Percentiles rank a stretch among this genome's conserved stretches.
These are phyloP conservation scores for Scleroderma bovista DNA, from an alignment of 768 basidiomycete genomes.

Conservation along the genomic window DNA sequence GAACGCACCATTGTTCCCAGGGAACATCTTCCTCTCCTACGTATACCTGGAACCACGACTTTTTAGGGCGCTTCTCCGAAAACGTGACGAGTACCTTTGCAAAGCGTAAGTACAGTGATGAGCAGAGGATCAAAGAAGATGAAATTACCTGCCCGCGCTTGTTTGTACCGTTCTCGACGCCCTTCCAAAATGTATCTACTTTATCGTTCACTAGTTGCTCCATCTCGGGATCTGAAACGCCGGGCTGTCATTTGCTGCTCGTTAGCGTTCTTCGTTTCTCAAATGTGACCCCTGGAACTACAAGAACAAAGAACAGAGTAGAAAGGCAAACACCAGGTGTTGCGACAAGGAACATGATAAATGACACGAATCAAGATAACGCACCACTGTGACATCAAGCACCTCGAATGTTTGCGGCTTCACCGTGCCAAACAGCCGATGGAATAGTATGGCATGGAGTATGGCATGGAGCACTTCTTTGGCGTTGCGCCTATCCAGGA, in stretches of 20 bases:
- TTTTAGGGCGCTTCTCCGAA: constrained; percentile 71
- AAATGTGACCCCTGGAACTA: background rate
- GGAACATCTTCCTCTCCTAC: constrained; percentile 76
- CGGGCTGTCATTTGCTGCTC: constrained; percentile 45
- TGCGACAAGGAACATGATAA: background rate
- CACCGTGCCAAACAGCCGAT: constrained; percentile 75
- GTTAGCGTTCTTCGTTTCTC: background rate
- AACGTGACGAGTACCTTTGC: constrained; percentile 65
- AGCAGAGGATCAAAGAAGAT: background rate
- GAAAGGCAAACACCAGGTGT: background rate
- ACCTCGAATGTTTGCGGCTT: constrained; percentile 75
- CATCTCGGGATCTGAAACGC: constrained; percentile 68
- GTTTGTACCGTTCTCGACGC: constrained; percentile 53
- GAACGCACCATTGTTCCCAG: constrained; percentile 77
- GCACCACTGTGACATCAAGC: constrained; percentile 79
- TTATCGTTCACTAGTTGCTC: constrained; percentile 69
- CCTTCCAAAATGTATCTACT: constrained; percentile 76
- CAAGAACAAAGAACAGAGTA: background rate
- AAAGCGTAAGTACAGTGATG: background rate
- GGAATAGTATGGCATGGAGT: constrained; percentile 80
- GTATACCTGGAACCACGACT: constrained; percentile 71
- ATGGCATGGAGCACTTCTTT: constrained; percentile 73
- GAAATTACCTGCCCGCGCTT: constrained; percentile 63
- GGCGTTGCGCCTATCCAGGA: constrained; percentile 64
- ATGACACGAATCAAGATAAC: constrained; percentile 14